A percentile compares a stretch with the other conserved stretches of the same genome.
Conservation (phyloP, 257 asterid genomes). For the Prunella vulgaris region DNA sequence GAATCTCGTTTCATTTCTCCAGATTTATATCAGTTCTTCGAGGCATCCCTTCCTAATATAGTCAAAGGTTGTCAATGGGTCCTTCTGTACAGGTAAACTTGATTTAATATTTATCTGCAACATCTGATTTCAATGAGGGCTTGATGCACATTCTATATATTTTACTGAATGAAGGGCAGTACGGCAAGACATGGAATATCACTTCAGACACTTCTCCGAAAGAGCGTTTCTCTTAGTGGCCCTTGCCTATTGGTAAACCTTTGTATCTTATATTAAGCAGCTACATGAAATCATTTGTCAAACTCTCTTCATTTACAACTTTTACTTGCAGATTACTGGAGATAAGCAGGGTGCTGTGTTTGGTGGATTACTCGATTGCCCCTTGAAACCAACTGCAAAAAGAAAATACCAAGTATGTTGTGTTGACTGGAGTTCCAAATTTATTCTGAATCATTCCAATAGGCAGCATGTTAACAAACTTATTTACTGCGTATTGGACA, state of each 20-base stretch:
- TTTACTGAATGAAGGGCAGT: slow-evolving; percentile 86
- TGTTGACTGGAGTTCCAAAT: neutral
- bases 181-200: slow-evolving; percentile 92
- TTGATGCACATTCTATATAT: slow-evolving; percentile 30
- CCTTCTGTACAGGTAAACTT: slow-evolving; percentile 69
- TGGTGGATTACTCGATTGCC: slow-evolving; percentile 95
- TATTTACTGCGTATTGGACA: slow-evolving; percentile 25
- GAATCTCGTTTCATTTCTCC: slow-evolving; percentile 71
- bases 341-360: slow-evolving; percentile 90
- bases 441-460: neutral
- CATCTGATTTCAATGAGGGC: slow-evolving; percentile 7
- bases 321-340: slow-evolving; percentile 68
- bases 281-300: neutral
- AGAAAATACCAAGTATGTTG: slow-evolving; percentile 78
- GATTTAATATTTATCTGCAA: neutral
- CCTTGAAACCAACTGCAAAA: slow-evolving; percentile 74
- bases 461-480: slow-evolving; percentile 13
- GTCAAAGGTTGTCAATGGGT: slow-evolving; percentile 93
- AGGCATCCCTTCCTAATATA: slow-evolving; percentile 86
- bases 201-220: slow-evolving; percentile 80
- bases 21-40: slow-evolving; percentile 65
- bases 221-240: slow-evolving; percentile 54
- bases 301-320: neutral
- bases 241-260: slow-evolving; percentile 77
- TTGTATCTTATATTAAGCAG: neutral